Base-by-base conservation (phyloP, 2,329 filamentous ascomycete genomes). In the Biscogniauxia marginata region DNA sequence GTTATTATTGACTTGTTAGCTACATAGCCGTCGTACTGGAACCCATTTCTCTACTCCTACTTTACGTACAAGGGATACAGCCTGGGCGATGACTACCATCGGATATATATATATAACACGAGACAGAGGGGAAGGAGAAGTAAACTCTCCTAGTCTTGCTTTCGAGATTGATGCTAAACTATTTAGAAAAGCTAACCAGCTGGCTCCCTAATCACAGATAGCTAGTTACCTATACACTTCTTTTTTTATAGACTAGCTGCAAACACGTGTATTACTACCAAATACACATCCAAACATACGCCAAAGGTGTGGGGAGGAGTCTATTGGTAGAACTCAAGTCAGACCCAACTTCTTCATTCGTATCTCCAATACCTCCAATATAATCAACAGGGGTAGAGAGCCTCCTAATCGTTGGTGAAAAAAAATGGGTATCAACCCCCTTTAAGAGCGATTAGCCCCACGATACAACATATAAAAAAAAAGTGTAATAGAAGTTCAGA, bases 311-410 rank as follows among this genome's bases (percentile, higher is more conserved):
- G n/a, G n/a, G n/a, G n/a, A n/a, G n/a, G n/a, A n/a, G n/a, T n/a
- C n/a, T n/a, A 52, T 53, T 20, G 39, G 30, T 30, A 46, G 47
- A 57, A 47, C 22, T 43, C 34, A 43, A 23, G 19, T 23, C 13
- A 21, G 48, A 20, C 48, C 25, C 13, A 47, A n/a, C n/a, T n/a
- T n/a, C 30, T 39, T 39, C 30, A n/a, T 39, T 39, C 13, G 7
- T 39, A 39, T 39, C 30, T 39, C 9, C 13, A 9, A 39, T n/a
- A 16, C 30, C 9, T 30, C 30, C 30, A n/a, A 11, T 39, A 39
- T 39, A 39, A 16, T 39, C 30, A 39, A 39, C 7, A 39, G 9
- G 13, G 30, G 30, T 16, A 39, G 9, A 16, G 11, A 39, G 30
- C 30, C 30, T 16, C 30, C 30, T 16, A 39, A 39, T 16, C 9